phyloP scores from a whole-genome alignment of 2,329 filamentous ascomycete genomes.

The Pyrenophora teres region DNA sequence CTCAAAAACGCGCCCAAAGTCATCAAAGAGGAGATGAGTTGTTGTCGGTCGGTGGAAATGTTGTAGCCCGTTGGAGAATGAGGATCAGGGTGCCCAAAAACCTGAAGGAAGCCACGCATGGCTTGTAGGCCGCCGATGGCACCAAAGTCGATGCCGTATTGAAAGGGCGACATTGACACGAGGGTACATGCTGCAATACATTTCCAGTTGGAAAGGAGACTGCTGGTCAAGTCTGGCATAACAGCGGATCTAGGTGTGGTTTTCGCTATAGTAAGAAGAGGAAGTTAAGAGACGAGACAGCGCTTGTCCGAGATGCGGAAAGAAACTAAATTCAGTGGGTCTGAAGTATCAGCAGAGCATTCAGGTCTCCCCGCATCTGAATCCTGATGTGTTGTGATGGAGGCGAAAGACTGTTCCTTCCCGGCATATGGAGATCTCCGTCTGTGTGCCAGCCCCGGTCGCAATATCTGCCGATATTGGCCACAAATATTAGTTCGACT shows the following conservation, averaged over 20 bases:
- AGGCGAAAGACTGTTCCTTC: no score
- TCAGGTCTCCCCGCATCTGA: no score
- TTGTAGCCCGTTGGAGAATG: constrained; percentile 50
- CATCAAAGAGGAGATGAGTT: constrained; percentile 54
- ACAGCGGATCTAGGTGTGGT: constrained; percentile 5
- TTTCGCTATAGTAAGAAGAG: neutral
- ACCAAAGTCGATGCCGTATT: constrained; percentile 59
- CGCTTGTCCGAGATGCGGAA: neutral
- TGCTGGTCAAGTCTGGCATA: constrained; percentile 31
- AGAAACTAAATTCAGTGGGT: neutral
- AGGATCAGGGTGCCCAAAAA: constrained; percentile 41
- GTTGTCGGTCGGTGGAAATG: constrained; percentile 48
- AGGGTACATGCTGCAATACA: constrained; percentile 56
- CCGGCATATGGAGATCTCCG: constrained; percentile 15
- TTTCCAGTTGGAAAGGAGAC: constrained; percentile 52
- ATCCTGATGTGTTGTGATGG: no score
- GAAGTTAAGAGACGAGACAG: neutral
- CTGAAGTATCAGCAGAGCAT: neutral
- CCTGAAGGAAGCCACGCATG: constrained; percentile 56
- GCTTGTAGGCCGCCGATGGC: constrained; percentile 58
- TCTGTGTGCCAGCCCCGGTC: constrained; percentile 3
- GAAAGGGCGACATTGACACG: constrained; percentile 57
- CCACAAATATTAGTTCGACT: constrained; percentile 16
- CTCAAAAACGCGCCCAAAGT: constrained; percentile 53
- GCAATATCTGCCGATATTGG: constrained; percentile 30